Base-by-base conservation (phyloP, 1,139 yeast species). In the Geotrichum cucujoidarum region DNA sequence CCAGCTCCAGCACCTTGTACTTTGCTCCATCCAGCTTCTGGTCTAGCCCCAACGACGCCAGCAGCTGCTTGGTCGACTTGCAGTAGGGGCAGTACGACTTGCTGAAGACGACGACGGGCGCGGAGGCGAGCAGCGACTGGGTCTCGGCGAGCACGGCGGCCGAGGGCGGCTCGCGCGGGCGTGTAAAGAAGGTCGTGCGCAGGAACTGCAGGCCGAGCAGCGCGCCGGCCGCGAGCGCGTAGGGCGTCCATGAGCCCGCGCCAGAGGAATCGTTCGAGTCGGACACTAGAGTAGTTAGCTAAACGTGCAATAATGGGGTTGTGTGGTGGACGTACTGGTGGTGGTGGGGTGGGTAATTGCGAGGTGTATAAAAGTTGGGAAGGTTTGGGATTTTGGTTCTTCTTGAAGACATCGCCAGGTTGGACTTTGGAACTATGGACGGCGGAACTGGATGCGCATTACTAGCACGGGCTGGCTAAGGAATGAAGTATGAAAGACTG, bases 21-120 rank as follows among this genome's bases (percentile, higher is more conserved):
- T 53, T 18, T 17, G 29, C 18, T 4, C 22, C 43, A 8, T 35
- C 35, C 22, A 56, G 50, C 33, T 24, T 10, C 8, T 6, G 8
- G 27, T 10, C 27, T 10, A 24, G 8, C 27, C 27, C 27, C 8
- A 24, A 10, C 10, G 6, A 6, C 6, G 17, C 20, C 27, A 62
- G 51, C 34, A 64, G 50, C 43, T 53, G 29, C 55, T 60, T 61
- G 43, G 68, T 59, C 24, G 60, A 59, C 22, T 45, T 51, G 58
- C 68, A 64, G 59, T 62, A 61, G 27, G 47, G 44, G 38, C 50
- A 47, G 38, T 33, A 38, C 14, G 43, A 24, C 44, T 47, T 47
- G 34, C 43, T 35, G 14, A 42, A 42, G n/a, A 47, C 40, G 22
- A 47, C 29, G 20, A 47, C 47, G 14, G 24, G 14, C 17, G 10